Evolutionary conservation across 352 stramenopile species (phyloP), one percentile per base, ranked within the genome.

Genomic region (Globisporangium orthogonon): DNA sequence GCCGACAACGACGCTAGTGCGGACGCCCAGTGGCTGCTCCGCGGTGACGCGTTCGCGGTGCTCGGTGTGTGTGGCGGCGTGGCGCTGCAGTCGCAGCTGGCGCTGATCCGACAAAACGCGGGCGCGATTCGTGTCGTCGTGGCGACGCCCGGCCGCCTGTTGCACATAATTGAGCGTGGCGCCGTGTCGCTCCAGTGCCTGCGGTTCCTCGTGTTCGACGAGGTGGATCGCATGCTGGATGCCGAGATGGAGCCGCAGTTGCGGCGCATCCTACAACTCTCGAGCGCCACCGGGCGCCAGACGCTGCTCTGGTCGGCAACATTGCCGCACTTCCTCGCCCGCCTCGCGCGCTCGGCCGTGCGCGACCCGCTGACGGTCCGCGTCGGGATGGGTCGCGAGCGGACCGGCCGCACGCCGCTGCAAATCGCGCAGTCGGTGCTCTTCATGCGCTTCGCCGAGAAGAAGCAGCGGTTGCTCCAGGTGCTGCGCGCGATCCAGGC

Each of bases 211-310:
- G 60, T 92, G 87, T 18, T 99, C 6, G 97, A 99, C 64, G 97
- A 99, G 66, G 96, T 95, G 4, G 97, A 99, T 68, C 86, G 96
- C 47, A 80, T 99, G 52, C 85, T 99, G 35, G 94, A 99, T 57
- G 69, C 71, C 11, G 79, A 80, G 30, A 95, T 98, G 68, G 69
- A 98, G 35, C 69, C 69, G 15, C 96, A 99, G 69, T 76, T 99
- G 53, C 94, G 98, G 52, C 75, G 81, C 45, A 97, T 99, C 56
- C 73, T 99, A 13, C 73, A 78, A 3, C 53, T 83, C 23, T 69
- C 93, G 58, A 89, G 95, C 50, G 46, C 65, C 33, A 61, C 69
- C 31, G 41, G 48, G 2, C 71, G 86, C 2, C 91, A 97, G 54
- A 95, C 94, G 7, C 71, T 94, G 29, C 65, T 99, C 7, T 97